Evolutionary conservation across 1,139 yeast species (phyloP).

Genomic region (Torulaspora globosa): DNA sequence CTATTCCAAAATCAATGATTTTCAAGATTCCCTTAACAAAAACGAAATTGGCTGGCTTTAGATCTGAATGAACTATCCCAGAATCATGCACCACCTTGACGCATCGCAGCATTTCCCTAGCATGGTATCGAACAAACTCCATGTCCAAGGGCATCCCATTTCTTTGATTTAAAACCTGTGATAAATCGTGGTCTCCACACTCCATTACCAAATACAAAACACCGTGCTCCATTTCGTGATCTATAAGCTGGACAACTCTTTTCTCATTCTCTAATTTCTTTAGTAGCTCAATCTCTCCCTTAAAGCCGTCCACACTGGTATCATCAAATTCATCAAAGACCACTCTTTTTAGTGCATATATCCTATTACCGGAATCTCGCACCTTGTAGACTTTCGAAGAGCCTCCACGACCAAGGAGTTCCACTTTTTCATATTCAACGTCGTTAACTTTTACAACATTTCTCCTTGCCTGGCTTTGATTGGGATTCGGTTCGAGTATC

Average conservation of each 20-base stretch:
- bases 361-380: conserved; percentile 50
- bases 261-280: conserved; percentile 55
- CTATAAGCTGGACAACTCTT: conserved; percentile 76
- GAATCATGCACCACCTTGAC: conserved; percentile 82
- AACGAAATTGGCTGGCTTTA: conserved; percentile 92
- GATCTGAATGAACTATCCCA: conserved; percentile 89
- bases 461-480: conserved; percentile 15
- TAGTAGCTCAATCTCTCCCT: conserved; percentile 82
- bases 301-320: conserved; percentile 67
- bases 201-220: conserved; percentile 81
- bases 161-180: conserved; percentile 69
- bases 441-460: conserved; percentile 48
- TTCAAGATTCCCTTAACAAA: conserved; percentile 81
- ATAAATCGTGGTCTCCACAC: conserved; percentile 89
- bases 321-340: conserved; percentile 77
- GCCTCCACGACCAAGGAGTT: conserved; percentile 86
- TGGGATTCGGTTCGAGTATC: conserved; percentile 28
- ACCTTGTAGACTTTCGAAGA: conserved; percentile 89
- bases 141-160: conserved; percentile 56
- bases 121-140: conserved; percentile 76
- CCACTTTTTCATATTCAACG: conserved; percentile 66
- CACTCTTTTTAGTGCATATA: conserved; percentile 81
- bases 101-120: conserved; percentile 76
- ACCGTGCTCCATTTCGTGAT: conserved; percentile 63
- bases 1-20: conserved; percentile 93